Conservation (phyloP, 2,329 filamentous ascomycete species). For the Canariomyces notabilis region DNA sequence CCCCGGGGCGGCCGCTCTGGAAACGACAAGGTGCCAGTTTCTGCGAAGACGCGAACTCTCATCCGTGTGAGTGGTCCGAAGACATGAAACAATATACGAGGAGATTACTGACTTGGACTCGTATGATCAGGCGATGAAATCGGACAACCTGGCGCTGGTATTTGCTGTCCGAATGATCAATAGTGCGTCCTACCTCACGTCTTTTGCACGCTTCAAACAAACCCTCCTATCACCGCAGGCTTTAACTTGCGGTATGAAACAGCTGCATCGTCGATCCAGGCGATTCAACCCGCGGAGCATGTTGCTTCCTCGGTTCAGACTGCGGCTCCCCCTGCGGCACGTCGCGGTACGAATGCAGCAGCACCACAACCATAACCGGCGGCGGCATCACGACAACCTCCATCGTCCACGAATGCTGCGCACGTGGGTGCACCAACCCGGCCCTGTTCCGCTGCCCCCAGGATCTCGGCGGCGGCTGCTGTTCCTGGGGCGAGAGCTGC, state of each 20-base stretch:
- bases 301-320: constrained; percentile 30
- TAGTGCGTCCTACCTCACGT: constrained; percentile 22
- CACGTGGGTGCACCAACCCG: constrained; percentile 28
- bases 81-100: neutral
- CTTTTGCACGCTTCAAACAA: neutral
- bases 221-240: neutral
- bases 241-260: neutral
- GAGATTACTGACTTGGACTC: neutral
- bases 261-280: constrained; percentile 31
- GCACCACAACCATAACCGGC: constrained; percentile 26
- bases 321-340: constrained; percentile 31
- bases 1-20: constrained; percentile 12
- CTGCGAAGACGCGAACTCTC: constrained; percentile 4
- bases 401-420: constrained; percentile 26
- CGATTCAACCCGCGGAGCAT: constrained; percentile 20
- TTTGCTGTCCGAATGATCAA: constrained; percentile 19
- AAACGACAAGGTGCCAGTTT: constrained; percentile 18
- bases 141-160: constrained; percentile 8
- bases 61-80: constrained; percentile 19
- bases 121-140: constrained; percentile 19
- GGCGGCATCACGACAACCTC: constrained; percentile 16
- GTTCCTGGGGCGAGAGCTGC: constrained; percentile 23
- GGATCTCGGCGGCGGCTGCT: constrained; percentile 29
- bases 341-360: constrained; percentile 28
- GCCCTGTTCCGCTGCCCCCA: constrained; percentile 30